A percentile compares a stretch with the other conserved stretches of the same genome.
Conservation (phyloP, 805 yeast species). For the Clavispora santaluciae region DNA sequence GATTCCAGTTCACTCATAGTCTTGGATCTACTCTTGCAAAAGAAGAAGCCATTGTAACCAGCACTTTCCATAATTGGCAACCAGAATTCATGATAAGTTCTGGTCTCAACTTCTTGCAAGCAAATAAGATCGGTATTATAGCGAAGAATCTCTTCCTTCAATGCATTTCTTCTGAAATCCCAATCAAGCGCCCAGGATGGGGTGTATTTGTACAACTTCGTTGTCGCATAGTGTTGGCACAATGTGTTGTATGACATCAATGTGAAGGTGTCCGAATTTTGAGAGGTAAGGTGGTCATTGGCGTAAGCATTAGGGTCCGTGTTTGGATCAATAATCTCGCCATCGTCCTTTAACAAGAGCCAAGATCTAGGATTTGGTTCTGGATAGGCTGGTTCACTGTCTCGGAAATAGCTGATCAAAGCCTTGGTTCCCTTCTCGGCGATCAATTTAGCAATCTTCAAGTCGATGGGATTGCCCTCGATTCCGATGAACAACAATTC, state of each 20-base stretch:
- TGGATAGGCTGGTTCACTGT: conserved; percentile 63
- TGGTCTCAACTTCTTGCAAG: conserved; percentile 92
- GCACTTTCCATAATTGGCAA: conserved; percentile 61
- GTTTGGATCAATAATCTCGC: conserved; percentile 46
- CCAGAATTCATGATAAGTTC: conserved; percentile 84
- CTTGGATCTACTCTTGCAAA: conserved; percentile 86
- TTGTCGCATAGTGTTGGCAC: conserved; percentile 94
- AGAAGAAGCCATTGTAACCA: conserved; percentile 80
- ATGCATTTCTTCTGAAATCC: conserved; percentile 78
- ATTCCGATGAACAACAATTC: conserved; percentile 85
- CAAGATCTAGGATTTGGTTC: conserved; percentile 77
- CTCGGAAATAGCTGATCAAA: conserved; percentile 74
- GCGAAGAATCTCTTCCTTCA: conserved; percentile 66
- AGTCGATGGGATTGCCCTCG: conserved; percentile 86
- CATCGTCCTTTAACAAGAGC: conserved; percentile 74
- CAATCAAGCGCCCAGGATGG: conserved; percentile 97
- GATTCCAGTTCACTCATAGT: conserved; percentile 80
- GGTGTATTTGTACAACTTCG: conserved; percentile 86
- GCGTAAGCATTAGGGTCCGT: conserved; percentile 29
- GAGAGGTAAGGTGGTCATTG: conserved; percentile 23
- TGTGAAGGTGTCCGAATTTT: conserved; percentile 49
- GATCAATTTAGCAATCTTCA: conserved; percentile 56
- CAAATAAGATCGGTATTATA: conserved; percentile 75
- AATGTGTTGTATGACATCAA: conserved; percentile 84
- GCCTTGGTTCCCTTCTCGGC: conserved; percentile 84